These are phyloP conservation scores for Exophiala aquamarina DNA, from an alignment of 2,329 filamentous ascomycete species.

Conservation along the genomic window DNA sequence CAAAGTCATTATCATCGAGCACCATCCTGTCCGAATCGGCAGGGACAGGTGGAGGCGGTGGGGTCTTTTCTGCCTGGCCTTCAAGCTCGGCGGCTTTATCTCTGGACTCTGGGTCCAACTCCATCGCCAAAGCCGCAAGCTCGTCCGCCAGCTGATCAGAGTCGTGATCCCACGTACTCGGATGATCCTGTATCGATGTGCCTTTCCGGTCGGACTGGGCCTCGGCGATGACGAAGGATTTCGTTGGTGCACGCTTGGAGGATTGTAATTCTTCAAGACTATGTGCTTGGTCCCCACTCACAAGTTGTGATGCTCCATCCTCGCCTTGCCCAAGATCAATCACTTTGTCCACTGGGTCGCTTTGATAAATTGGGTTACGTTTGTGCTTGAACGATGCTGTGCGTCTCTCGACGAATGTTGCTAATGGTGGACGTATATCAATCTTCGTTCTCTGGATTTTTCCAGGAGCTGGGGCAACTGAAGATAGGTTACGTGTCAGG, in stretches of 20 bases:
- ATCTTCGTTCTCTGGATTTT: constrained; percentile 20
- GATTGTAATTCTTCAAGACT: constrained; percentile 20
- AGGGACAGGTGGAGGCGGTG: not conserved
- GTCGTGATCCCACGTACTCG: constrained; percentile 43
- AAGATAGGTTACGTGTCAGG: constrained; percentile 23
- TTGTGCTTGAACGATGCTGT: constrained; percentile 8
- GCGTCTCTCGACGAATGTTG: constrained; percentile 27
- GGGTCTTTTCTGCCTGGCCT: constrained; percentile 1
- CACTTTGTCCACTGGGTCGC: constrained; percentile 16
- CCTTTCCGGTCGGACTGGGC: constrained; percentile 28
- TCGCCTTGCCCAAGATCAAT: constrained; percentile 4
- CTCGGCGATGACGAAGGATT: constrained; percentile 27
- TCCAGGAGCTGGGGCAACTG: constrained; percentile 13
- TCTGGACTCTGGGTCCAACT: constrained; percentile 35
- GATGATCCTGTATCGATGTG: constrained; percentile 36
- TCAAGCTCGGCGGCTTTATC: constrained; percentile 4
- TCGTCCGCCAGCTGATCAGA: constrained; percentile 43
- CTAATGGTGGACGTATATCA: constrained; percentile 23
- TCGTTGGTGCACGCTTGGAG: constrained; percentile 36
- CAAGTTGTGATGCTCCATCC: not conserved
- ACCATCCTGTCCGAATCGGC: constrained; percentile 37
- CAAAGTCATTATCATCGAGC: constrained; percentile 54
- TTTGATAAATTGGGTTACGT: constrained; percentile 12
- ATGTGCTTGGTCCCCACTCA: constrained; percentile 4
- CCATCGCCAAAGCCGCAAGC: constrained; percentile 43